Evolutionary conservation across 2,329 filamentous ascomycete genomes (phyloP), one percentile per base, ranked within the genome.

Genomic region (Talaromyces atroroseus): DNA sequence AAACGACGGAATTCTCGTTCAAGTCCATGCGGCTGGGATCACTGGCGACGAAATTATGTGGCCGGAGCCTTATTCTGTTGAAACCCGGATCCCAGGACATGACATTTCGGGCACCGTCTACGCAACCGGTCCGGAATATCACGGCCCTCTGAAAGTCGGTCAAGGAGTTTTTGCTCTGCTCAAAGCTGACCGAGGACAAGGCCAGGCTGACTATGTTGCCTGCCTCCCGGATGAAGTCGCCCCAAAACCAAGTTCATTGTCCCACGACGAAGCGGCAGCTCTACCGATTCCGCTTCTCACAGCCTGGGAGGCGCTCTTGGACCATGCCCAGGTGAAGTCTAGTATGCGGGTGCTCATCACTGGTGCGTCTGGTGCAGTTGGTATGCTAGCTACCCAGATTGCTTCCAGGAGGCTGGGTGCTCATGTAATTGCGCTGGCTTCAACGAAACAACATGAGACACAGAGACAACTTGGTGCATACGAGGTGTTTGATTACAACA

Each of bases 41-140:
- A 55, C 52, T 21, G 34, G 24, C 38, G 52, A 55, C 14, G 52
- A 55, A 34, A 32, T 55, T 8, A 11, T 24, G 3, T 55, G 52
- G 52, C 36, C 46, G 23, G 52, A 55, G 14, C 18, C 23, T 4
- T 55, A 55, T 21, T 21, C 32, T 2, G 6, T 23, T 16, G 32
- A 32, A 21, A 21, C 34, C 21, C 46, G 34, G 20, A 44, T 49
- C 8, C 46, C 46, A 3, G 52, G 52, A 4, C 52, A 55, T 21
- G 52, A 55, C 6, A 21, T 55, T 42, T 49, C 52, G 2, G 52
- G 52, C 4, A 46, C 49, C 16, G 29, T 55, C 8, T 5, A 21
- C 10, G 18, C 21, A 4, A 12, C 26, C 3, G 46, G 45, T 2
- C 46, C 46, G 1, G 46, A 55, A 10, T 49, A 55, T 16, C 16